Conservation (phyloP, 2,329 filamentous ascomycete genomes). For the Apiospora saccharicola region DNA sequence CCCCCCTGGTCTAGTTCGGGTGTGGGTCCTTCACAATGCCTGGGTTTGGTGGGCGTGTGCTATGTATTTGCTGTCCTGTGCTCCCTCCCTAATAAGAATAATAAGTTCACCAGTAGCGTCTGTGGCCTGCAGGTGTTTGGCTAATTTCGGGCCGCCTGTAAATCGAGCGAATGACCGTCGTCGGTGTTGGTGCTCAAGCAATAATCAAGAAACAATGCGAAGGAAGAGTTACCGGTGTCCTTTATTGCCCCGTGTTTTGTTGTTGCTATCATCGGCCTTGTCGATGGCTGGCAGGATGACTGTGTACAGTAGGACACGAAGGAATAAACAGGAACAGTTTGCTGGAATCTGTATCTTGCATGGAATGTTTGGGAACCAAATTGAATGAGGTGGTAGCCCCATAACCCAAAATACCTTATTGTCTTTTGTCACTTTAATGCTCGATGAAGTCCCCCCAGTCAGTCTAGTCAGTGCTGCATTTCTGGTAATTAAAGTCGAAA, state of each 20-base stretch:
- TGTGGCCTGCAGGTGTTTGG: constrained; percentile 19
- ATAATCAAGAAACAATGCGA: background rate
- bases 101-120: constrained; percentile 2
- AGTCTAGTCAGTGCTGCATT: background rate
- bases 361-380: background rate
- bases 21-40: constrained; percentile 19
- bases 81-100: constrained; percentile 10
- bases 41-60: constrained; percentile 15
- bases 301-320: background rate
- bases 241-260: background rate
- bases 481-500: constrained; percentile 13
- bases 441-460: background rate
- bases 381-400: background rate
- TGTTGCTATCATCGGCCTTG: too few relatives aligned
- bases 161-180: constrained; percentile 18
- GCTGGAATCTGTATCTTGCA: background rate
- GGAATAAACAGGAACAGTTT: background rate
- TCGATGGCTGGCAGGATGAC: background rate
- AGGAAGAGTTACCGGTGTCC: background rate
- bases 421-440: constrained; percentile 5
- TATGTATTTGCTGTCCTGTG: constrained; percentile 16
- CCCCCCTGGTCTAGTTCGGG: constrained; percentile 17
- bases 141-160: constrained; percentile 16
- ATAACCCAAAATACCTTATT: background rate
- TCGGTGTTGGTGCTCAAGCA: background rate